Percentiles rank a stretch among this genome's conserved stretches.
Conservation (phyloP, 305 asterid species). For the Petunia hybrid region DNA sequence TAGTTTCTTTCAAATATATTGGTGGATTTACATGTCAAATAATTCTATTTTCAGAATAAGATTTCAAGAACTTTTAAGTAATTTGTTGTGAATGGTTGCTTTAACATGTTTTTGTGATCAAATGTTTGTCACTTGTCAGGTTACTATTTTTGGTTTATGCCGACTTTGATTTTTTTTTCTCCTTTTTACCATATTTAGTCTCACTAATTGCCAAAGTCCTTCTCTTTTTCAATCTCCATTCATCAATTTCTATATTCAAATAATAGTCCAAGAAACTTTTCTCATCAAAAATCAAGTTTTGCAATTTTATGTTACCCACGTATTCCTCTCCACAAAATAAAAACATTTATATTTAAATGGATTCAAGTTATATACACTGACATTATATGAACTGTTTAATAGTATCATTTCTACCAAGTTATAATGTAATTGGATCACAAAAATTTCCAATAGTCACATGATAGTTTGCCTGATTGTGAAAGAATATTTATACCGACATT, state of each 20-base stretch:
- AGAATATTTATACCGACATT: no score
- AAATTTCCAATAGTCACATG: no score
- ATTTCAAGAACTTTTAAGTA: slow-evolving; percentile 22
- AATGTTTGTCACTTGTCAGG: background rate
- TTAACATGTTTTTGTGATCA: background rate
- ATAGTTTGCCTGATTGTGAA: no score
- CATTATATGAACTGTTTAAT: no score
- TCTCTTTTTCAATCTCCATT: background rate
- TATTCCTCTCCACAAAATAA: slow-evolving; percentile 19
- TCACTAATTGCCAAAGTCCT: slow-evolving; percentile 8
- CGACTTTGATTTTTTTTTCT: slow-evolving; percentile 32
- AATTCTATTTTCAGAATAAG: background rate
- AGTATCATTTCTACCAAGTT: no score
- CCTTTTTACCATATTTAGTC: slow-evolving; percentile 9
- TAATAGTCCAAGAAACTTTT: background rate
- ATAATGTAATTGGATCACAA: no score
- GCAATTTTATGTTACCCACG: background rate
- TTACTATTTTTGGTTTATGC: slow-evolving; percentile 32
- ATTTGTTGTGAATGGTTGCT: background rate
- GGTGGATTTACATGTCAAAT: slow-evolving; percentile 18
- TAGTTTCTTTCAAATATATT: background rate
- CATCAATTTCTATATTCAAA: slow-evolving; percentile 22
- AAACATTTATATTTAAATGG: background rate
- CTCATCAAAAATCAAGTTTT: slow-evolving; percentile 9
- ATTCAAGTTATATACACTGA: background rate